Conservation (phyloP, 164 flowering plant species). For the Nelumbo lutea region DNA sequence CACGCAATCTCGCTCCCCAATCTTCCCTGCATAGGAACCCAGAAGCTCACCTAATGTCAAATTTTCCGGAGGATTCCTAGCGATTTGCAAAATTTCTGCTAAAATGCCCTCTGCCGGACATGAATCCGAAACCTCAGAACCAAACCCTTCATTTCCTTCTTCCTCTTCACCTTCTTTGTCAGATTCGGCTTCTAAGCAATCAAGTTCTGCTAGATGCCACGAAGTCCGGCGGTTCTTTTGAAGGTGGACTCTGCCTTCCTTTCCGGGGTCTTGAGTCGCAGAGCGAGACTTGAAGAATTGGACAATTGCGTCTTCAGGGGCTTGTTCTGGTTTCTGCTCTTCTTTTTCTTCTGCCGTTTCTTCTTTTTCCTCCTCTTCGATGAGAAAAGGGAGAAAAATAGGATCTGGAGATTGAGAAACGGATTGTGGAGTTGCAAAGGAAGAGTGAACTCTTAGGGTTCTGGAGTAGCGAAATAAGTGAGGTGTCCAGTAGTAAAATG, state of each 20-base stretch:
- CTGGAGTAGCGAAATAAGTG: conserved; percentile 10
- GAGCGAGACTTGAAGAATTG: conserved; percentile 65
- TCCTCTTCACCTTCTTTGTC: conserved; percentile 3
- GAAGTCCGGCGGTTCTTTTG: conserved; percentile 60
- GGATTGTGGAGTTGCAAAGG: conserved; percentile 21
- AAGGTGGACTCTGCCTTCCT: conserved; percentile 39
- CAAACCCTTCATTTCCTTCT: conserved; percentile 16
- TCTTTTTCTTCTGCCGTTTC: conserved; percentile 19
- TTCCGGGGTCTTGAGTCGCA: conserved; percentile 41
- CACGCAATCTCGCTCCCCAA: conserved; percentile 50
- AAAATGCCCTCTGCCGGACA: conserved; percentile 20
- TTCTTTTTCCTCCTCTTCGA: conserved; percentile 16
- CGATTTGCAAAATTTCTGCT: conserved; percentile 50
- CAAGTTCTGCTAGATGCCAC: conserved; percentile 50
- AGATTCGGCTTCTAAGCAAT: conserved; percentile 6
- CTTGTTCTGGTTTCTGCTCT: conserved; percentile 14
- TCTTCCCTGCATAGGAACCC: conserved; percentile 43
- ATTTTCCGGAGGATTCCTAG: conserved; percentile 52
- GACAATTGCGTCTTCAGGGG: conserved; percentile 45
- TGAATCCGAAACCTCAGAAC: conserved; percentile 5
- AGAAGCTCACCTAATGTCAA: conserved; percentile 60
- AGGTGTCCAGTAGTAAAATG: conserved; percentile 3
- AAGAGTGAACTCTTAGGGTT: conserved; percentile 15
- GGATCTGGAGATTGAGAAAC: conserved; percentile 26
- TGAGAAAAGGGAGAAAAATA: conserved; percentile 55